A percentile compares a stretch with the other conserved stretches of the same genome.
These are phyloP conservation scores for Apiotrichum gracile DNA, from an alignment of 1,284 basidiomycete genomes.

Conservation along the genomic window DNA sequence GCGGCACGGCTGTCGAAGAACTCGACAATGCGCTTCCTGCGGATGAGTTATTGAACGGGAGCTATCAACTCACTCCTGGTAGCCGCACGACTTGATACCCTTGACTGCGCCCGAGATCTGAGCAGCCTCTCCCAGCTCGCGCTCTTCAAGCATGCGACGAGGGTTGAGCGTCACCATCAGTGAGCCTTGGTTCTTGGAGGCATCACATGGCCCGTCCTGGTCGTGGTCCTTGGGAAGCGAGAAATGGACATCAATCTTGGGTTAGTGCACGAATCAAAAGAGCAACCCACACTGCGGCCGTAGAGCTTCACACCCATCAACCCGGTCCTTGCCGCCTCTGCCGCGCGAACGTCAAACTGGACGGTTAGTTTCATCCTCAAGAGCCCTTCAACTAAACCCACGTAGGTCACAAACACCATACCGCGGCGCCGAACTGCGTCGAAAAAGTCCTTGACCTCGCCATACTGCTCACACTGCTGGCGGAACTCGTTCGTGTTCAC, in stretches of 20 bases:
- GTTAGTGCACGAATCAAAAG: not conserved
- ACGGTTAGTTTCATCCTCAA: not conserved
- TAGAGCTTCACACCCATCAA: slow-evolving; percentile 79
- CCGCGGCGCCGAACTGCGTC: slow-evolving; percentile 88
- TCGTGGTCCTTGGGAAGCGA: slow-evolving; percentile 87
- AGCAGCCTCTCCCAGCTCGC: slow-evolving; percentile 74
- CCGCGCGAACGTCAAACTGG: slow-evolving; percentile 84
- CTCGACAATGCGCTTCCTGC: slow-evolving; percentile 75
- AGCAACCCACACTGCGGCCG: slow-evolving; percentile 65
- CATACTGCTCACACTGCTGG: slow-evolving; percentile 78
- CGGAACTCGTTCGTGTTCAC: slow-evolving; percentile 78
- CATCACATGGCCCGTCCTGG: slow-evolving; percentile 60
- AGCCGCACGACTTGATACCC: slow-evolving; percentile 59
- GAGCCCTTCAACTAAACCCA: slow-evolving; percentile 52
- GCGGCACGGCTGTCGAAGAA: slow-evolving; percentile 81
- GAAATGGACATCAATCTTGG: slow-evolving; percentile 94
- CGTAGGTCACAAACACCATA: slow-evolving; percentile 96
- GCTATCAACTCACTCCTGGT: slow-evolving; percentile 58
- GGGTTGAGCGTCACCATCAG: slow-evolving; percentile 65
- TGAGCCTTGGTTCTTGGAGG: slow-evolving; percentile 85
- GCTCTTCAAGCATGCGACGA: slow-evolving; percentile 67
- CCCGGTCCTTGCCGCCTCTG: slow-evolving; percentile 79
- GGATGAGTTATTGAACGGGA: not conserved
- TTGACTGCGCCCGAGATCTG: slow-evolving; percentile 87
- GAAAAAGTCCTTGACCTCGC: slow-evolving; percentile 94